Base-by-base conservation (phyloP, 1,284 basidiomycete genomes). In the Pisolithus thermaeus region DNA sequence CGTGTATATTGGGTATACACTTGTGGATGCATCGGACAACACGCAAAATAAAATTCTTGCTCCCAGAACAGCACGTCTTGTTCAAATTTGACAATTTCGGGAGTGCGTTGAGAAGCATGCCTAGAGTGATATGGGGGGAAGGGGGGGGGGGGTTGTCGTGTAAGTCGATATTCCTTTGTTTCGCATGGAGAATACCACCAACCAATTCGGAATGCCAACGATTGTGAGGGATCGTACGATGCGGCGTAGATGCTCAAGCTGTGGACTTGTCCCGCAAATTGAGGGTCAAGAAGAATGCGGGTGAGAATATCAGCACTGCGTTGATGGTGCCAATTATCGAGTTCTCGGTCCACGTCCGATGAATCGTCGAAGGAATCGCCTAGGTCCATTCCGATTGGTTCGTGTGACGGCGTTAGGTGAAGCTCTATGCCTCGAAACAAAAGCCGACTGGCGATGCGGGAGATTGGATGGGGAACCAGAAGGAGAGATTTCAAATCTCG, bases 231-330 rank as follows among this genome's bases (percentile, higher is more conserved):
- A 42, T 78, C 77, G 5, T 72, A 65, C 43, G 70, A 70, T 7
- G 75, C 71, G 1, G 80, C 80, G 58, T 77, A 83, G 23, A 87
- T 75, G 9, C 78, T 73, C 55, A 87, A 57, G 18, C 77, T 80
- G 58, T 70, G 71, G 43, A 87, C 76, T 36, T 78, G 74, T 51
- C 70, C 69, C 1, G 84, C 81, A 58, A 87, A 87, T 9, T 70
- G 63, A 1, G 73, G 59, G 60, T 87, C 83, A 9, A 77, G 73
- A 51, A 86, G 80, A 55, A 87, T 78, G 25, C 81, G 72, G 0
- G 81, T 82, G 38, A 87, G 71, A 52, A 87, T 83, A 58, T 86
- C 85, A 3, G 84, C 84, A 55, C 77, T 85, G 18, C 83, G 75
- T 56, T 80, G 80, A 1, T 80, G 77, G 59, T 83, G 77, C 58